These are phyloP conservation scores for Neurospora sp. DNA, from an alignment of 495 filamentous ascomycete species.

Conservation along the genomic window DNA sequence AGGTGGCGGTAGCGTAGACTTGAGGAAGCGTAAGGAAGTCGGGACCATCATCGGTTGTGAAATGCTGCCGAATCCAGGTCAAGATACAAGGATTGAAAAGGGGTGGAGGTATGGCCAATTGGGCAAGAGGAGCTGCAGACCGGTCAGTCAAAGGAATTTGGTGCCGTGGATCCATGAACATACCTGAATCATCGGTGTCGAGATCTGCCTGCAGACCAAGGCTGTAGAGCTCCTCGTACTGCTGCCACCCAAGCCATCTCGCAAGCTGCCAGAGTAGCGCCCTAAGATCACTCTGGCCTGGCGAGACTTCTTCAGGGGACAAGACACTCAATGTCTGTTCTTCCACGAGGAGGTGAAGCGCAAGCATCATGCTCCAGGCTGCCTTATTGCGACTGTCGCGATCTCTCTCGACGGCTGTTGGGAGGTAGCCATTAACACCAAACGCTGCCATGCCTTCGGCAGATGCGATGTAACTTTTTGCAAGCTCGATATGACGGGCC, in stretches of 20 bases:
- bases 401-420: conserved; percentile 46
- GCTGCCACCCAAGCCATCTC: conserved; percentile 72
- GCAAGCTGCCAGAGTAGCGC: conserved; percentile 71
- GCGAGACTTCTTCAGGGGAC: conserved; percentile 42
- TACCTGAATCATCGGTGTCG: conserved; percentile 18
- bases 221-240: conserved; percentile 64
- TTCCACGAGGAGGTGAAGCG: conserved; percentile 75
- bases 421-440: conserved; percentile 49
- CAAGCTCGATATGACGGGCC: conserved; percentile 26
- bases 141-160: neutral
- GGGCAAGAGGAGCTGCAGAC: conserved; percentile 4
- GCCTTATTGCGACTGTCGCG: conserved; percentile 46
- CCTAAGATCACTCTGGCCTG: conserved; percentile 45
- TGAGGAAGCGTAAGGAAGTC: conserved; percentile 53
- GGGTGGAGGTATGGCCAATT: conserved; percentile 46
- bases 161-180: neutral
- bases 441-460: conserved; percentile 38
- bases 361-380: conserved; percentile 60
- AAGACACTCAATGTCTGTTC: conserved; percentile 76
- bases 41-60: conserved; percentile 37
- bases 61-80: conserved; percentile 54
- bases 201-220: conserved; percentile 49
- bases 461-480: conserved; percentile 50
- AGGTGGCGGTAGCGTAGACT: conserved; percentile 22
- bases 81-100: conserved; percentile 48